A percentile compares a stretch with the other conserved stretches of the same genome.
Conservation (phyloP, 352 stramenopile species). For the Globisporangium alternatum region DNA sequence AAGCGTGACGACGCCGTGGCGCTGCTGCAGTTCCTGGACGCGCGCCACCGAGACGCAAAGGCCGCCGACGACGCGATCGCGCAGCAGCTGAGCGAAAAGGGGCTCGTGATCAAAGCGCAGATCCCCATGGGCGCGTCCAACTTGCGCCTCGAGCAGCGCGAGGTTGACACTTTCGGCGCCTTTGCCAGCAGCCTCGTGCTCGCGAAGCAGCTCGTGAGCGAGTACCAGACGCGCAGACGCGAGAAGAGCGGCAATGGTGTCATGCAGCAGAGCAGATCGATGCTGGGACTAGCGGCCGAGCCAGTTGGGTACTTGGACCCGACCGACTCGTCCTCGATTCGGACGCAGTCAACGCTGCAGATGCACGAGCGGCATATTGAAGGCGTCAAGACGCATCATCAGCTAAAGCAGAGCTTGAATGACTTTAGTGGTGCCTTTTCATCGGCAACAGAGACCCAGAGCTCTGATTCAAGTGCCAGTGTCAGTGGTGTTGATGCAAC, state of each 20-base stretch:
- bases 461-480: background rate
- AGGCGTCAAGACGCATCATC: constrained; percentile 29
- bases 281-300: constrained; percentile 23
- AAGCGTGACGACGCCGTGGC: constrained; percentile 30
- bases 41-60: constrained; percentile 39
- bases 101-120: constrained; percentile 71
- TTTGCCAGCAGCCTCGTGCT: constrained; percentile 48
- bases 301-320: constrained; percentile 52
- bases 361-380: constrained; percentile 45
- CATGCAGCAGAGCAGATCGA: background rate
- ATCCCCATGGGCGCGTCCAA: constrained; percentile 68
- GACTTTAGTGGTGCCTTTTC: background rate
- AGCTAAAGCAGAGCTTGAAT: background rate
- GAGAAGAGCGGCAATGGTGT: constrained; percentile 50
- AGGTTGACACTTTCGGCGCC: constrained; percentile 43
- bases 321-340: constrained; percentile 40
- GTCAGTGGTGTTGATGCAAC: background rate
- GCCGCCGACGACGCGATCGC: constrained; percentile 40
- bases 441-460: background rate
- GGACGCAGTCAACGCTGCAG: constrained; percentile 46
- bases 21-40: constrained; percentile 51
- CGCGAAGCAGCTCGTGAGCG: constrained; percentile 50
- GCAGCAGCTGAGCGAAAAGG: constrained; percentile 38
- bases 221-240: constrained; percentile 40
- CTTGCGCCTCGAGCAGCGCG: constrained; percentile 38